Evolutionary conservation across 2,329 filamentous ascomycete species (phyloP), one percentile per base, ranked within the genome.

Genomic region (Fusarium clavum): DNA sequence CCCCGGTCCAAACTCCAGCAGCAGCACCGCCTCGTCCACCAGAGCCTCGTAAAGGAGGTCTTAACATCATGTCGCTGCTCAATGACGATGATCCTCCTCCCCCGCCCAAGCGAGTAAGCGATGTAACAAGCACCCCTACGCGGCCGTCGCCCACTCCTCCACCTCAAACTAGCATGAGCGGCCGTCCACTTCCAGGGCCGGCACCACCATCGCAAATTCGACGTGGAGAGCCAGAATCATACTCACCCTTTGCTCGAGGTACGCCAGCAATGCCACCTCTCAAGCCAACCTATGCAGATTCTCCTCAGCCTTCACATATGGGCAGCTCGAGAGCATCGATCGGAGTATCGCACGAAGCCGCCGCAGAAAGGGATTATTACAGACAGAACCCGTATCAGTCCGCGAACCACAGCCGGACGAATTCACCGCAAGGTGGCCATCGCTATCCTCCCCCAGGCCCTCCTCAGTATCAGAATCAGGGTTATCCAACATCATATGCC

Each of bases 1-100:
- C 77, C 14, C 76, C 79, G n/a, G 69, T 76, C 29, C 74, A 77
- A 18, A 70, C 78, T n/a, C 69, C 81, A 5, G 80, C 77, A 20
- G 65, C 80, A 5, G 81, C 81, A 29, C 76, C 82, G 12, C 73
- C 82, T 24, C 78, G 82, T 29, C 78, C 82, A 41, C 76, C 85
- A 4, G 85, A 87, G 69, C 79, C 80, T 48, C 83, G 85, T n/a
- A 90, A 90, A 79, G 89, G 85, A 29, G 89, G 85, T 10, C 90
- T 88, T 16, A 90, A 82, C 67, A 84, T 91, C 65, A 89, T 90
- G 84, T 87, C 87, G 1, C 77, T 91, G 64, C 81, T 91, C 5
- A 90, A 90, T 70, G 87, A 90, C 67, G 87, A 90, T 66, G 88
- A 90, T 56, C 83, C 85, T 10, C 80, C 80, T 6, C 79, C 83